Base-by-base conservation (phyloP, 495 filamentous ascomycete species). In the Annulohypoxylon moriforme region DNA sequence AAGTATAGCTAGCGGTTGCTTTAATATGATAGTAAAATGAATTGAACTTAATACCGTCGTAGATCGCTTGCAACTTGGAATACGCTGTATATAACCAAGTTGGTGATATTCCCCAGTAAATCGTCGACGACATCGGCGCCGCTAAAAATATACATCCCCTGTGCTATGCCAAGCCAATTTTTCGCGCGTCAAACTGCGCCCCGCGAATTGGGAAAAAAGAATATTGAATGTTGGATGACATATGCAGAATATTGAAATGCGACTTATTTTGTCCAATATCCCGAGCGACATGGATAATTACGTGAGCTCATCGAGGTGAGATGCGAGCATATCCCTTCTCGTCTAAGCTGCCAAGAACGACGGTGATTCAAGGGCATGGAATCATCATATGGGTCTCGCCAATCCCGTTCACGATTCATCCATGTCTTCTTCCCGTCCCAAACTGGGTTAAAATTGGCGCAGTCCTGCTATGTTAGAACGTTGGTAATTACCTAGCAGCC, bases 311-410 rank as follows among this genome's bases (percentile, higher is more conserved):
- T 29, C 9, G 22, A 27, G 7, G 13, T 52, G 24, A 27, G 24
- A 27, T 52, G 22, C 47, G 2, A n/a, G 13, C 24, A n/a, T 52
- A 52, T 27, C 47, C 47, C 24, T 24, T 24, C 46, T 49, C 46
- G 25, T 47, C 44, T 49, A 52, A 29, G 22, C 24, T 52, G 47
- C 47, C 47, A 52, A 52, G 47, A 29, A 10, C 47, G 46, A 22
- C 47, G 24, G 24, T 29, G 47, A 27, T 52, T 29, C 24, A 27
- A n/a, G 11, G 47, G 29, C n/a, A 29, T 27, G 47, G 22, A 52
- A 29, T 52, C 13, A 29, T 52, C 24, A 40, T 5, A n/a, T 4
- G 13, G 46, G 10, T 5, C 22, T 29, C 22, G 7, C 47, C 47
- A 27, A 29, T 27, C 47, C 47, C 47, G 11, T 27, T 10, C 13